Base-by-base conservation (phyloP, 345 rosid genomes). In the Noccaea bulbosa region DNA sequence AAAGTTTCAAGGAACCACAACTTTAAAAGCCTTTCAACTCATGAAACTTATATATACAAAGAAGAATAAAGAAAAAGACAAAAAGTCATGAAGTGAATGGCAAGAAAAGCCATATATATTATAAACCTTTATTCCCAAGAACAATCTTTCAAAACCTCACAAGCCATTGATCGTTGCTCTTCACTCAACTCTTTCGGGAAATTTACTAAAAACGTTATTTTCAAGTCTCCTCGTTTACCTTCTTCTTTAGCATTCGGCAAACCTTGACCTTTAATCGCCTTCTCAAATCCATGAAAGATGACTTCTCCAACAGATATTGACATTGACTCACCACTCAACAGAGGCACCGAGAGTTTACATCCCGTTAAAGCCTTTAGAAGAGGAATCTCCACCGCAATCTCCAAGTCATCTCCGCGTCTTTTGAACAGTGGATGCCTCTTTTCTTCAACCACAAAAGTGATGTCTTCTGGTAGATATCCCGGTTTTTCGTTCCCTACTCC, bases 401-500 rank as follows among this genome's bases (percentile, higher is more conserved):
- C 96, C 69, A 93, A 62, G 68, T 93, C 81, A 12, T 89, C 87
- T 0, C 85, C 96, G 5, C 69, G 73, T 55, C 97, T 76, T 63
- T 71, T 77, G 59, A 89, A 93, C 79, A 91, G 61, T 0, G 85
- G 79, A 6, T 93, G 98, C 40, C 80, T 70, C 56, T 76, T 79
- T 44, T 93, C 97, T 17, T 84, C 90, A 14, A 93, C 80, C 33
- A 72, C 53, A 52, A 91, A 86, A 3, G 82, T 70, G 1, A 91
- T 74, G 55, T 91, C 96, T 4, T 92, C 88, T 0, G 91, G 90
- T 1, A 81, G 83, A 60, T 86, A 85, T 0, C 97, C 97, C 0
- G 91, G 97, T 73, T 77, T 83, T 73, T 91, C 88, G n/a, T 86
- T 85, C 0, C 96, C 98, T 63, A 83, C 90, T 34, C 96, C 97